Conservation (phyloP, 768 basidiomycete species). For the Lyophyllum atratum region DNA sequence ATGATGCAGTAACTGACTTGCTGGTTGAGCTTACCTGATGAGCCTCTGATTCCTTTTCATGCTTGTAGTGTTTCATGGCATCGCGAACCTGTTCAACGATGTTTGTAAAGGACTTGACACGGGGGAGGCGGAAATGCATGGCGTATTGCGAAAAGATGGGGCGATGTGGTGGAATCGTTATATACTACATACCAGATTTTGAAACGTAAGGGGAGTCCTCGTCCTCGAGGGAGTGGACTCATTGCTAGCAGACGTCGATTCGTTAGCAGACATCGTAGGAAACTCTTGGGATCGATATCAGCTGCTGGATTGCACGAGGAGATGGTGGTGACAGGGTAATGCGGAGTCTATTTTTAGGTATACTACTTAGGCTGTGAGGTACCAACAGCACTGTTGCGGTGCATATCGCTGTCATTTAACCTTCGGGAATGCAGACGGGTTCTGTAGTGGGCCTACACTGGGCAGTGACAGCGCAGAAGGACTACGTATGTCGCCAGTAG, state of each 20-base stretch:
- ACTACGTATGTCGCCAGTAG: background rate
- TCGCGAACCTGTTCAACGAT: conserved; percentile 65
- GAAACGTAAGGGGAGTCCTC: conserved; percentile 20
- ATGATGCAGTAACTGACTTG: conserved; percentile 1
- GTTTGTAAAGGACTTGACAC: conserved; percentile 43
- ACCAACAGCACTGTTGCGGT: too few relatives aligned
- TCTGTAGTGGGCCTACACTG: background rate
- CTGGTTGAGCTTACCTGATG: conserved; percentile 59
- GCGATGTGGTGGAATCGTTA: background rate
- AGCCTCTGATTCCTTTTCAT: conserved; percentile 87
- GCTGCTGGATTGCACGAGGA: conserved; percentile 3
- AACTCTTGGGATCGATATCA: background rate
- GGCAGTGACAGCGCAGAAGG: too few relatives aligned
- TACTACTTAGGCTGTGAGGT: background rate
- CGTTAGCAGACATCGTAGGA: conserved; percentile 11
- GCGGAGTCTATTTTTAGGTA: conserved; percentile 11
- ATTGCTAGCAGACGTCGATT: conserved; percentile 8
- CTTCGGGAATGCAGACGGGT: too few relatives aligned
- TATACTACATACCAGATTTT: conserved; percentile 20
- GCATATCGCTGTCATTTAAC: too few relatives aligned
- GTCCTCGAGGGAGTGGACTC: conserved; percentile 16
- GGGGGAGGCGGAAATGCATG: conserved; percentile 53
- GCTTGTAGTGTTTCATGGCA: conserved; percentile 64
- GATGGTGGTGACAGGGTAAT: background rate
- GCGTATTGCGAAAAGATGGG: background rate